These are phyloP conservation scores for Solanum chmielewskii DNA, from an alignment of 257 asterid genomes.

Conservation along the genomic window DNA sequence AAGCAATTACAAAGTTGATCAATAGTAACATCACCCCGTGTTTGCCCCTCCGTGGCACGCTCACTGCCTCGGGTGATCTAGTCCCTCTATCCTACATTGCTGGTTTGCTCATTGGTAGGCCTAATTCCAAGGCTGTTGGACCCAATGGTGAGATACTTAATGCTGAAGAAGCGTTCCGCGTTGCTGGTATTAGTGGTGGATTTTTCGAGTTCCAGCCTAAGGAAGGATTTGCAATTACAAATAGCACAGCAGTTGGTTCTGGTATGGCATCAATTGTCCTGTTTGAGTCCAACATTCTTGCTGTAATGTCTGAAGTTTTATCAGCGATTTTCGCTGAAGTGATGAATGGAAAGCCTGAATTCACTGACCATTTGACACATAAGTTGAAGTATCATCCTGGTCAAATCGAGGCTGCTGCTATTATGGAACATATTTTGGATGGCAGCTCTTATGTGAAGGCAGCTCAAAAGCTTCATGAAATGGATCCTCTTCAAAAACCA, in stretches of 20 bases:
- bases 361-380: constrained; percentile 39
- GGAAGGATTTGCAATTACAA: constrained; percentile 42
- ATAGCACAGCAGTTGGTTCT: constrained; percentile 45
- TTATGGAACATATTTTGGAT: constrained; percentile 39
- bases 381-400: constrained; percentile 46
- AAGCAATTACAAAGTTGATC: constrained; percentile 9
- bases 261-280: constrained; percentile 40
- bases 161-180: constrained; percentile 26
- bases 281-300: constrained; percentile 27
- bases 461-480: constrained; percentile 30
- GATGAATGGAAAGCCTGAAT: constrained; percentile 28
- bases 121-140: constrained; percentile 35
- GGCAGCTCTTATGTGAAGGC: constrained; percentile 30
- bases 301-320: constrained; percentile 21
- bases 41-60: constrained; percentile 43
- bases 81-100: constrained; percentile 44
- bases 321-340: constrained; percentile 47
- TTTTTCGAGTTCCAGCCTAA: constrained; percentile 40
- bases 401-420: constrained; percentile 47
- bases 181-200: constrained; percentile 19
- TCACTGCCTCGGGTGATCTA: constrained; percentile 40
- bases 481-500: constrained; percentile 39
- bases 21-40: constrained; percentile 37
- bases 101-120: constrained; percentile 34
- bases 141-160: constrained; percentile 30